Percentiles rank a stretch among this genome's conserved stretches.
Evolutionary conservation across 129 eudicot species (phyloP).

Genomic region (Chrysanthemum seticuspe): DNA sequence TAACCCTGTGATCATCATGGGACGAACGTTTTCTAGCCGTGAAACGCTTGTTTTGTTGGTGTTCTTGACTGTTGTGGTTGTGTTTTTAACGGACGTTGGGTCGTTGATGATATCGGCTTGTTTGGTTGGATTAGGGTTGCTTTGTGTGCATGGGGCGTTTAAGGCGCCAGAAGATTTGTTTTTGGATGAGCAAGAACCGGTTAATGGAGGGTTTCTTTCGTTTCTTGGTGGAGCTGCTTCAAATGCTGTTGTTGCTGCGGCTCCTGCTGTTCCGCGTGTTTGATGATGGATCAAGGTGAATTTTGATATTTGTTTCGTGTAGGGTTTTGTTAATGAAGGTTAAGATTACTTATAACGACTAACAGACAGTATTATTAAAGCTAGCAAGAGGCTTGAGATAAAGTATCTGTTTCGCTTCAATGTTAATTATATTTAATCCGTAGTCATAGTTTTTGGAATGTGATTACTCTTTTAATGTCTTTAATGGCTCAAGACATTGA

Average conservation of each 20-base stretch:
- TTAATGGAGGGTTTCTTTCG: conserved; percentile 66
- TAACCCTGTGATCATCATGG: conserved; percentile 51
- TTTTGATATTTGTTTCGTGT: neutral
- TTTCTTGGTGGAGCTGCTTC: conserved; percentile 82
- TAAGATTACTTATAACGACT: neutral
- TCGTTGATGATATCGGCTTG: conserved; percentile 64
- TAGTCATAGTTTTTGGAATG: neutral
- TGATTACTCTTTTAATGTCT: too few species aligned
- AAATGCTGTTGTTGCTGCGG: conserved; percentile 49
- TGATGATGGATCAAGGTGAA: conserved; percentile 24
- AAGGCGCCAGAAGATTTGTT: conserved; percentile 76
- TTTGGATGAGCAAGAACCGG: conserved; percentile 69
- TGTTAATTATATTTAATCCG: neutral
- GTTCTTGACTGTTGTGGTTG: conserved; percentile 57
- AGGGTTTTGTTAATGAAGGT: conserved; percentile 11
- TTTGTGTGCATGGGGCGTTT: conserved; percentile 73
- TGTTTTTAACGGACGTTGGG: conserved; percentile 72
- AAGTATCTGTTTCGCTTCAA: neutral
- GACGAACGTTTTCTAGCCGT: conserved; percentile 63
- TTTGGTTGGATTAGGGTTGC: conserved; percentile 56
- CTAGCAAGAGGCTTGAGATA: neutral
- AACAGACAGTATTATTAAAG: too few species aligned
- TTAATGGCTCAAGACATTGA: too few species aligned
- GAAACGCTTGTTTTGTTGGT: conserved; percentile 59
- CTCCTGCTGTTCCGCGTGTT: conserved; percentile 53